These are phyloP conservation scores for Solanum aculeatissimum DNA, from an alignment of 305 asterid species.

Conservation along the genomic window DNA sequence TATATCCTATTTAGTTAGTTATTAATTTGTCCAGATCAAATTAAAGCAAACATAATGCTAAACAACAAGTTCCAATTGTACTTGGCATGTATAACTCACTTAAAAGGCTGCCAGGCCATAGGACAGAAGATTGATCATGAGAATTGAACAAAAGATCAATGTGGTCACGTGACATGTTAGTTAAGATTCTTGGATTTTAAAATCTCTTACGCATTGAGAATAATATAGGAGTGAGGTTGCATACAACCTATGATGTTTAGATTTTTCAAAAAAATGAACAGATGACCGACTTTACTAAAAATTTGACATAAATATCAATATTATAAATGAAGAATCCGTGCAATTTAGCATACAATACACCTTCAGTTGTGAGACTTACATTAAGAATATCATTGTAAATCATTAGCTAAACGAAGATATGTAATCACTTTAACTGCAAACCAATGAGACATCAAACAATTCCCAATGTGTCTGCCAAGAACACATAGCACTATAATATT, in stretches of 20 bases:
- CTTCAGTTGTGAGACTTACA: not conserved
- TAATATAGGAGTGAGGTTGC: not conserved
- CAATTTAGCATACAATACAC: too few relatives aligned
- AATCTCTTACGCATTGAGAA: not conserved
- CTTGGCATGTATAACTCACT: constrained; percentile 12
- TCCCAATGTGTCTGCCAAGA: constrained; percentile 31
- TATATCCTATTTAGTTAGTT: not conserved
- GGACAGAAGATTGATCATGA: not conserved
- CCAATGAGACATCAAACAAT: constrained; percentile 17
- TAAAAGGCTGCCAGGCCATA: not conserved
- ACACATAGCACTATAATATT: constrained; percentile 14
- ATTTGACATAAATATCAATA: too few relatives aligned
- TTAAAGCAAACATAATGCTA: not conserved
- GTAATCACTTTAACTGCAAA: constrained; percentile 18
- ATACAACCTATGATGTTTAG: not conserved
- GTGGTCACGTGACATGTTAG: constrained; percentile 14
- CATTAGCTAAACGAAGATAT: not conserved
- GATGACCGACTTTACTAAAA: too few relatives aligned
- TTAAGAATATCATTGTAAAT: not conserved
- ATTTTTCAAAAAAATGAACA: too few relatives aligned
- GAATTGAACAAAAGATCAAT: not conserved
- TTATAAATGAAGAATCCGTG: too few relatives aligned
- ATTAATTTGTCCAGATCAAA: not conserved
- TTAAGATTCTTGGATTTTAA: not conserved
- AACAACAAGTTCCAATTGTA: constrained; percentile 39